Percentiles rank a stretch among this genome's conserved stretches.
phyloP scores from a whole-genome alignment of 192 early-diverging fungal genomes.

The Coemansia sp. region DNA sequence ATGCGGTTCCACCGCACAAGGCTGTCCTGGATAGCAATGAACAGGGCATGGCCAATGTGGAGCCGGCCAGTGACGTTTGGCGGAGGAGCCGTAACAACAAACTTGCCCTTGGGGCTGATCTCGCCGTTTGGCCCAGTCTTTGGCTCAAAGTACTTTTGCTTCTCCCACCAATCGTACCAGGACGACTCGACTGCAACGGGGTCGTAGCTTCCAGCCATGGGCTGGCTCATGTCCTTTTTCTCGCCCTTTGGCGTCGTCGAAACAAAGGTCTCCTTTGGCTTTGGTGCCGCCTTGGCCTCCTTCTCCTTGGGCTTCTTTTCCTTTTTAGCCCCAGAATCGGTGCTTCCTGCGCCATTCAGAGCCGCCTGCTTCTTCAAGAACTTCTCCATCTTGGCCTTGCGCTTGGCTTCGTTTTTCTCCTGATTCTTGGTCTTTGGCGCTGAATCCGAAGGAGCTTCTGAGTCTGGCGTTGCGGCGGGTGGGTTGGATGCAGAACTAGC shows the following conservation, averaged over 20 bases:
- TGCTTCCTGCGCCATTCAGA: slow-evolving; percentile 7
- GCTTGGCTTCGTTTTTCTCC: slow-evolving; percentile 89
- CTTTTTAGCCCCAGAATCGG: background rate
- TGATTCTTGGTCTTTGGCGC: slow-evolving; percentile 72
- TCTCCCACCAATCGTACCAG: slow-evolving; percentile 99
- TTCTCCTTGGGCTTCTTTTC: slow-evolving; percentile 36
- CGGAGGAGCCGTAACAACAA: slow-evolving; percentile 93
- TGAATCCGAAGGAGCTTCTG: background rate
- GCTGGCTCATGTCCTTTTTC: slow-evolving; percentile 75
- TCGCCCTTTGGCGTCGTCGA: slow-evolving; percentile 84
- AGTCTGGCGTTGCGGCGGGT: background rate
- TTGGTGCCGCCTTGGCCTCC: slow-evolving; percentile 65
- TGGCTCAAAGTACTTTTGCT: slow-evolving; percentile 89
- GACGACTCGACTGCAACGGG: slow-evolving; percentile 88
- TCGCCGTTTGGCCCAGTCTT: slow-evolving; percentile 57
- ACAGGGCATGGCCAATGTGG: slow-evolving; percentile 94
- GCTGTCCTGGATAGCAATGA: slow-evolving; percentile 91
- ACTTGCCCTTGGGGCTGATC: slow-evolving; percentile 72
- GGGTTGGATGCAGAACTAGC: background rate
- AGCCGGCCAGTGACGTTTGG: slow-evolving; percentile 99
- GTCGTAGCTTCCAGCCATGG: slow-evolving; percentile 82
- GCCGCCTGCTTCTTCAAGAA: slow-evolving; percentile 85
- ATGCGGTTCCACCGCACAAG: slow-evolving; percentile 97
- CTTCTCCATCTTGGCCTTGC: slow-evolving; percentile 89
- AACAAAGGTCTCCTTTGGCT: slow-evolving; percentile 61